phyloP scores from a whole-genome alignment of 371 early-diverging fungal species.

The Mucor velutinosus region DNA sequence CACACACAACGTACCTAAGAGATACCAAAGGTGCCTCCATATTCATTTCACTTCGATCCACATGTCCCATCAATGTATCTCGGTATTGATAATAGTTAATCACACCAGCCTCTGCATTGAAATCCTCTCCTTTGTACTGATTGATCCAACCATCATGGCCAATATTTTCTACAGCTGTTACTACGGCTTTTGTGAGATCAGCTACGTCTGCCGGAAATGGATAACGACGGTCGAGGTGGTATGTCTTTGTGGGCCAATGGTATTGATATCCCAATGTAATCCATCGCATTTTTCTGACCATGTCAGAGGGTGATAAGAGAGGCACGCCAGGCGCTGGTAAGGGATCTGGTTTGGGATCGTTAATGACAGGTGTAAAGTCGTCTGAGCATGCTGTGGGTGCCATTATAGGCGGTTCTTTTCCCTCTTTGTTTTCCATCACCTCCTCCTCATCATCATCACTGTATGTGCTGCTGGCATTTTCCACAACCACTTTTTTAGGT shows the following conservation, averaged over 20 bases:
- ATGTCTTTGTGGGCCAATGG: constrained; percentile 87
- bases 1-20: constrained; percentile 52
- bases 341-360: constrained; percentile 28
- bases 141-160: constrained; percentile 31
- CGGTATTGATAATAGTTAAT: constrained; percentile 90
- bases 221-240: constrained; percentile 59
- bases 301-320: constrained; percentile 45
- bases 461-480: constrained; percentile 4
- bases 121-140: constrained; percentile 54
- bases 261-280: constrained; percentile 88
- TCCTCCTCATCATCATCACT: constrained; percentile 2
- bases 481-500: constrained; percentile 11
- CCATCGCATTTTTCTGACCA: constrained; percentile 80
- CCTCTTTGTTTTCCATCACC: too few species aligned
- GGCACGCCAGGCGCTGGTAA: constrained; percentile 37
- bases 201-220: constrained; percentile 61
- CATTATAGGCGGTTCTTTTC: not conserved
- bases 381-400: constrained; percentile 26
- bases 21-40: constrained; percentile 76
- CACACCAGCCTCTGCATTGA: constrained; percentile 89
- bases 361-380: constrained; percentile 22
- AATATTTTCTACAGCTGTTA: constrained; percentile 53
- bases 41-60: constrained; percentile 90
- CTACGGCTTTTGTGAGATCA: constrained; percentile 62
- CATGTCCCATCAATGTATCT: constrained; percentile 92